Conservation (phyloP, 345 rosid genomes). For the Erodium maritimum region DNA sequence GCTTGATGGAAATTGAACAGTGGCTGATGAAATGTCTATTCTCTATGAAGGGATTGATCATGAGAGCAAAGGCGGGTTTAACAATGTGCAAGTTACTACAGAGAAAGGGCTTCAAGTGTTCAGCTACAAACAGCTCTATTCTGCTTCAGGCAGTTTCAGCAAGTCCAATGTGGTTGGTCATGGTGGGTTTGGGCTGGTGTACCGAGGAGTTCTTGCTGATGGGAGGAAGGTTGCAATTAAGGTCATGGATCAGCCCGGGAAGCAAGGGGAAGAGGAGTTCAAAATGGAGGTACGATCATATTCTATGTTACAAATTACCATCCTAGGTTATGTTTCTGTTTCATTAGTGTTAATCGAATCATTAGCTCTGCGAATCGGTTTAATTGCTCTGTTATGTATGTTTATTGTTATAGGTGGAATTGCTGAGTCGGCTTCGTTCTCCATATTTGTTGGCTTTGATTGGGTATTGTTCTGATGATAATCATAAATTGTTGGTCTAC, state of each 20-base stretch:
- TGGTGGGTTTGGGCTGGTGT: constrained; percentile 73
- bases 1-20: background rate
- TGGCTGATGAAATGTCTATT: background rate
- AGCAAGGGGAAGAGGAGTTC: constrained; percentile 91
- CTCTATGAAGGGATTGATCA: constrained; percentile 29
- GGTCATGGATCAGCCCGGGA: constrained; percentile 75
- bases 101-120: constrained; percentile 59
- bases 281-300: constrained; percentile 59
- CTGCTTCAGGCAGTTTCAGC: constrained; percentile 80
- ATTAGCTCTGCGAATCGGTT: background rate
- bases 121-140: constrained; percentile 72
- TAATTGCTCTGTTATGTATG: background rate
- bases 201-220: constrained; percentile 50
- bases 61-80: constrained; percentile 36
- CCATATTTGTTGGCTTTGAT: constrained; percentile 63
- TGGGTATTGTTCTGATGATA: constrained; percentile 68
- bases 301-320: no score
- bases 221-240: constrained; percentile 71
- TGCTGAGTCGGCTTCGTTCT: constrained; percentile 61
- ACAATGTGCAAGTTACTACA: constrained; percentile 20
- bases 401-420: constrained; percentile 42
- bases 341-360: background rate
- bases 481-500: constrained; percentile 54
- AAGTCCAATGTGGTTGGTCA: constrained; percentile 88
- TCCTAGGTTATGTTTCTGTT: background rate